phyloP scores from a whole-genome alignment of 2,329 filamentous ascomycete species.

The Cladosporium sp. region DNA sequence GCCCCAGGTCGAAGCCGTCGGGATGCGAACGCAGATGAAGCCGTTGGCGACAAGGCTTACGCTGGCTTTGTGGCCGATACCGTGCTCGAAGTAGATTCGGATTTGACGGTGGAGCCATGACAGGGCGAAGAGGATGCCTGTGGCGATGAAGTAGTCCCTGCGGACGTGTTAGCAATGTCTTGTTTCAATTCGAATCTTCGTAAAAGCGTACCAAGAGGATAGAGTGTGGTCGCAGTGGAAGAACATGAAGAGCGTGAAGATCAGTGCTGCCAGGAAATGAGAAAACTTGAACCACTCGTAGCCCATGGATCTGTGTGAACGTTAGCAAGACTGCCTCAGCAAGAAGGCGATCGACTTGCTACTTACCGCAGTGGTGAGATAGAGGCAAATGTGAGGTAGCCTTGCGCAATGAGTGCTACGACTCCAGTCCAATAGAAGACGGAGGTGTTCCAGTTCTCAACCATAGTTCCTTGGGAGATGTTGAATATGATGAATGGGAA shows the following conservation, averaged over 20 bases:
- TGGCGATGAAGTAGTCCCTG: slow-evolving; percentile 61
- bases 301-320: slow-evolving; percentile 48
- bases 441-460: slow-evolving; percentile 47
- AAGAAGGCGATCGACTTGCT: neutral
- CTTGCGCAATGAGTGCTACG: slow-evolving; percentile 55
- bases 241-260: slow-evolving; percentile 63
- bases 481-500: slow-evolving; percentile 62
- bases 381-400: slow-evolving; percentile 59
- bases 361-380: slow-evolving; percentile 53
- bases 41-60: slow-evolving; percentile 46
- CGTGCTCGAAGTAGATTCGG: slow-evolving; percentile 54
- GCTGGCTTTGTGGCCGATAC: slow-evolving; percentile 47
- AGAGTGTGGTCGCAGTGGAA: slow-evolving; percentile 60
- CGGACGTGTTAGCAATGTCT: slow-evolving; percentile 37
- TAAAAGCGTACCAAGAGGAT: slow-evolving; percentile 49
- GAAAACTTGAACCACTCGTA: slow-evolving; percentile 65
- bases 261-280: slow-evolving; percentile 54
- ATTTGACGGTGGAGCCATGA: slow-evolving; percentile 51
- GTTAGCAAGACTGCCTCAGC: neutral
- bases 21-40: slow-evolving; percentile 48
- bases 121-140: slow-evolving; percentile 54
- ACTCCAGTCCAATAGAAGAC: slow-evolving; percentile 60
- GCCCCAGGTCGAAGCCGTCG: slow-evolving; percentile 50
- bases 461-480: slow-evolving; percentile 52
- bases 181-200: neutral